Conservation (phyloP, 2,329 filamentous ascomycete genomes). For the Myotisia sp. region DNA sequence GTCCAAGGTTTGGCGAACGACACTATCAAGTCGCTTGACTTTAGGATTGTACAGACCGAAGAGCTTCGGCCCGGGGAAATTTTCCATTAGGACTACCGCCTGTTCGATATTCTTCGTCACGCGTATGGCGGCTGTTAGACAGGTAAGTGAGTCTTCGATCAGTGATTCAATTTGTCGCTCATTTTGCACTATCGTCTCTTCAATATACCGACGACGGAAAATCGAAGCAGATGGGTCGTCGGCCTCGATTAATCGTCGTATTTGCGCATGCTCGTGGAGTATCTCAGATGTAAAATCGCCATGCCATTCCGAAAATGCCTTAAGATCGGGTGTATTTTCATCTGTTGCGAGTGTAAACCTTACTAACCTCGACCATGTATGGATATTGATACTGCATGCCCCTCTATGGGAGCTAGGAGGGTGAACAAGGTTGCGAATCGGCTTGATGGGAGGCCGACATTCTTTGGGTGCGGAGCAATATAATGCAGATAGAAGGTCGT, state of each 20-base stretch:
- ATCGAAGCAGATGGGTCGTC: constrained; percentile 28
- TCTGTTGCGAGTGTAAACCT: constrained; percentile 42
- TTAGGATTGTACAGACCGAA: constrained; percentile 40
- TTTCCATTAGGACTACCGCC: constrained; percentile 31
- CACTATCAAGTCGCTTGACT: constrained; percentile 28
- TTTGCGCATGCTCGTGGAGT: constrained; percentile 40
- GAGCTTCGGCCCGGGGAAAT: constrained; percentile 32
- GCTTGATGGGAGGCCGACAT: constrained; percentile 39
- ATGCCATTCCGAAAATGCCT: constrained; percentile 42
- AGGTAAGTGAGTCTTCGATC: constrained; percentile 38
- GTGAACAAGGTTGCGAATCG: constrained; percentile 42
- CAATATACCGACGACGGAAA: constrained; percentile 35
- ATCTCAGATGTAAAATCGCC: constrained; percentile 39
- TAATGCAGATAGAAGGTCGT: constrained; percentile 45
- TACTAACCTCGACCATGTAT: constrained; percentile 43
- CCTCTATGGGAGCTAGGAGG: constrained; percentile 44
- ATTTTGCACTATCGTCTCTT: constrained; percentile 41
- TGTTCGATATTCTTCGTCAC: constrained; percentile 27
- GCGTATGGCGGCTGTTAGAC: constrained; percentile 37
- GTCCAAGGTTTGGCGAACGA: constrained; percentile 38
- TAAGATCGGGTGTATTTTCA: constrained; percentile 33
- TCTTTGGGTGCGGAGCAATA: constrained; percentile 43
- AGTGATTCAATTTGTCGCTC: constrained; percentile 44
- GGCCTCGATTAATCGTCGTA: constrained; percentile 44
- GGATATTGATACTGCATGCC: constrained; percentile 44